A percentile compares a stretch with the other conserved stretches of the same genome.
Evolutionary conservation across 2,329 filamentous ascomycete genomes (phyloP).

Genomic region (Cercospora sp.): DNA sequence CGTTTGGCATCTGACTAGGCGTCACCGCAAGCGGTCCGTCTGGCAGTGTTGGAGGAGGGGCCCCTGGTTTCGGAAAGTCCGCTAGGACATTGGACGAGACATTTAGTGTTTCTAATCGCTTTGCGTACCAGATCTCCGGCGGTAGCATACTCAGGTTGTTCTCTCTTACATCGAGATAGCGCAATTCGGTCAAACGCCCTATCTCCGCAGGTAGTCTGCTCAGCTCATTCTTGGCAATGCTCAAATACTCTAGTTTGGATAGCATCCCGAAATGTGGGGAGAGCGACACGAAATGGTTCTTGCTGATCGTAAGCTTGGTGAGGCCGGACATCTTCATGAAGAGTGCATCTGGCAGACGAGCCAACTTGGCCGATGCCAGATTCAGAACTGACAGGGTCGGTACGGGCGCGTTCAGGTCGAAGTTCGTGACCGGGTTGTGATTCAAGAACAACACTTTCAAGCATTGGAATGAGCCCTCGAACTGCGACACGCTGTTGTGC

Average conservation of each 20-base stretch:
- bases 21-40: conserved; percentile 47
- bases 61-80: conserved; percentile 79
- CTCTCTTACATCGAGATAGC: conserved; percentile 82
- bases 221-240: conserved; percentile 87
- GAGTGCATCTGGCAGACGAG: conserved; percentile 80
- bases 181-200: conserved; percentile 80
- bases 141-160: conserved; percentile 91
- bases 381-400: conserved; percentile 85
- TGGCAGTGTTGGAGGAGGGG: conserved; percentile 56
- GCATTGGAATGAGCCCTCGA: conserved; percentile 82
- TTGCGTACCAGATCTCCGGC: conserved; percentile 93
- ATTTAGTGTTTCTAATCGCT: conserved; percentile 86
- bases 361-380: conserved; percentile 85
- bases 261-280: conserved; percentile 83
- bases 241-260: conserved; percentile 82
- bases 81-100: conserved; percentile 93
- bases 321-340: conserved; percentile 86
- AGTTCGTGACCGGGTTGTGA: conserved; percentile 92
- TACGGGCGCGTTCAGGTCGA: conserved; percentile 75
- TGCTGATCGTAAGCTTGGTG: conserved; percentile 84
- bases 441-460: conserved; percentile 85
- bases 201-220: conserved; percentile 83
- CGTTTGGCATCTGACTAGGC: conserved; percentile 39
- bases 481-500: conserved; percentile 89
- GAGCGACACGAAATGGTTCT: conserved; percentile 91